Evolutionary conservation across 208 protist species (phyloP).

Genomic region (Wallacemonas sp.): DNA sequence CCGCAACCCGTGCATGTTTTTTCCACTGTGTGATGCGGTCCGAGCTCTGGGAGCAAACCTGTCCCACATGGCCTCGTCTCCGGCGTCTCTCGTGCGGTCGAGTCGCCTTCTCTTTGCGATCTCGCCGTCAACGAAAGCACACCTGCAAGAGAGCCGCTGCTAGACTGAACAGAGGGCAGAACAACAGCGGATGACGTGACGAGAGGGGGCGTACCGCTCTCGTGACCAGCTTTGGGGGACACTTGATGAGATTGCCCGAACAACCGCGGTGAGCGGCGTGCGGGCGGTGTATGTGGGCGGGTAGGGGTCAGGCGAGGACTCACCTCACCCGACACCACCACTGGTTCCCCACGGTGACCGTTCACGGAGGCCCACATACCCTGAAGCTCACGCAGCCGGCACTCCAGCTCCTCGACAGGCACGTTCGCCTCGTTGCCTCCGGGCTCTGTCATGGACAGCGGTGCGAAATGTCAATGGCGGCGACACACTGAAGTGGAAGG

Average conservation of each 20-base stretch:
- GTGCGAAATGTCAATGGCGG: too few relatives aligned
- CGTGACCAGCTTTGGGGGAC: not conserved
- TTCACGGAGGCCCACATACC: conserved; percentile 21
- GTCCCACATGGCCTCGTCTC: too few relatives aligned
- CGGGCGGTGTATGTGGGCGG: not conserved
- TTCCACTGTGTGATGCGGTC: too few relatives aligned
- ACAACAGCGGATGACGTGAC: not conserved
- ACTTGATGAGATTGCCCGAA: not conserved
- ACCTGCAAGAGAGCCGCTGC: not conserved
- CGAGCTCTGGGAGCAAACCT: too few relatives aligned
- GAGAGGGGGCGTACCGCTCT: not conserved
- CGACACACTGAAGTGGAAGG: too few relatives aligned
- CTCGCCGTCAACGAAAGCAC: too few relatives aligned
- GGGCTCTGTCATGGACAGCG: not conserved
- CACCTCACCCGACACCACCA: not conserved
- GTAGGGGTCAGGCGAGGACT: conserved; percentile 1
- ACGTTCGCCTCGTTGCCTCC: not conserved
- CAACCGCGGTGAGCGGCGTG: not conserved
- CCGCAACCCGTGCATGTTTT: not conserved
- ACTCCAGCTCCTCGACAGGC: conserved; percentile 9
- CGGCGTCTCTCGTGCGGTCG: too few relatives aligned
- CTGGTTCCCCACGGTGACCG: not conserved
- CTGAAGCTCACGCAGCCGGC: conserved; percentile 20
- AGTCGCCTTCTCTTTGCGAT: too few relatives aligned
- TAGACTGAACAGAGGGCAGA: not conserved